These are phyloP conservation scores for Coemansia sp. DNA, from an alignment of 371 early-diverging fungal species.

Conservation along the genomic window DNA sequence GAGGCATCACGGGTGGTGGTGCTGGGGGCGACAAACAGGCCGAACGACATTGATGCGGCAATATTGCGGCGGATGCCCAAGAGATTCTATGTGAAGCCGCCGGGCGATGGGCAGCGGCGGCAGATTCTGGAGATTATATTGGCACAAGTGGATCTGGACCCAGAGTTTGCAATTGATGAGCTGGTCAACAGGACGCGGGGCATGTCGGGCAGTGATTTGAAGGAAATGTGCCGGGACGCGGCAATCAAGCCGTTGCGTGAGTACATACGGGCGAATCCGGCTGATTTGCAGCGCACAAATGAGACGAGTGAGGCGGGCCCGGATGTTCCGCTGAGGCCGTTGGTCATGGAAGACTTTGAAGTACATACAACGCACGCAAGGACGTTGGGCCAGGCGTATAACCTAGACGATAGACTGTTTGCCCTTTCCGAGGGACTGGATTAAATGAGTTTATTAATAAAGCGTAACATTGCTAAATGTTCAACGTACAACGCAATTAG, in stretches of 20 bases:
- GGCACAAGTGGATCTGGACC: slow-evolving; percentile 63
- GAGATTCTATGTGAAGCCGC: slow-evolving; percentile 85
- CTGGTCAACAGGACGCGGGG: slow-evolving; percentile 82
- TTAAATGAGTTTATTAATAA: background rate
- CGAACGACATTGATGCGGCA: slow-evolving; percentile 96
- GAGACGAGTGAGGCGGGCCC: background rate
- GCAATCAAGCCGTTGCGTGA: slow-evolving; percentile 95
- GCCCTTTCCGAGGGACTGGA: slow-evolving; percentile 11
- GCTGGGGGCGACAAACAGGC: slow-evolving; percentile 95
- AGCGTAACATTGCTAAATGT: background rate
- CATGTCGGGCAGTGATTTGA: slow-evolving; percentile 92
- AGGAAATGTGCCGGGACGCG: slow-evolving; percentile 94
- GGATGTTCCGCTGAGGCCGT: slow-evolving; percentile 60
- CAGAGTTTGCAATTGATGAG: slow-evolving; percentile 68
- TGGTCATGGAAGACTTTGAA: slow-evolving; percentile 63
- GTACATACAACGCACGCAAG: slow-evolving; percentile 15
- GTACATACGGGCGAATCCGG: slow-evolving; percentile 62
- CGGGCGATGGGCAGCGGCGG: slow-evolving; percentile 83
- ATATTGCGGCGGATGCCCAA: slow-evolving; percentile 97
- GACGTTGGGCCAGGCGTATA: slow-evolving; percentile 37
- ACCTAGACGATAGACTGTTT: slow-evolving; percentile 26
- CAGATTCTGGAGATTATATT: slow-evolving; percentile 87
- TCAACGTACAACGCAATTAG: background rate
- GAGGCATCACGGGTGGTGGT: slow-evolving; percentile 77
- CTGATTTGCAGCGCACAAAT: slow-evolving; percentile 44